A percentile compares a stretch with the other conserved stretches of the same genome.
Conservation (phyloP, 106 monocot genomes). For the Platanthera guangdongensis region DNA sequence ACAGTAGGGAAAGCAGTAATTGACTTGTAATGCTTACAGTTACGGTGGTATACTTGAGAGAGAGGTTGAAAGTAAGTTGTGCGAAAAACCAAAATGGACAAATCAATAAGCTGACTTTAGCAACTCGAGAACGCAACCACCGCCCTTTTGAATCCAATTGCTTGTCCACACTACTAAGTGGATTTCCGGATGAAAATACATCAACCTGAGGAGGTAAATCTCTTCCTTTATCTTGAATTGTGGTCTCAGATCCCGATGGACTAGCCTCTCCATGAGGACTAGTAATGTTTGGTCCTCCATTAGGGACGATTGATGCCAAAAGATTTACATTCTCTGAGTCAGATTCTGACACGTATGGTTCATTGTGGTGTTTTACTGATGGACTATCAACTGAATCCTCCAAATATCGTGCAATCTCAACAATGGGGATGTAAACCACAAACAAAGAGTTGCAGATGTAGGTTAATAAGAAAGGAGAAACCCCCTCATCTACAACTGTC, state of each 20-base stretch:
- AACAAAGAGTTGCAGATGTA: conserved; percentile 95
- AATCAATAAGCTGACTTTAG: conserved; percentile 75
- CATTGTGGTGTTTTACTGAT: conserved; percentile 16
- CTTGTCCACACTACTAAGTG: background rate
- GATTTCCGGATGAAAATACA: background rate
- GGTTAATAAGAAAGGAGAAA: conserved; percentile 85
- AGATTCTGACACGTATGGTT: conserved; percentile 4
- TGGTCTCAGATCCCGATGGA: background rate
- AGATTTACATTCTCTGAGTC: conserved; percentile 44
- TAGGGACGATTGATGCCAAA: conserved; percentile 18
- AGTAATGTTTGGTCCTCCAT: background rate
- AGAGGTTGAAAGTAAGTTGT: conserved; percentile 89
- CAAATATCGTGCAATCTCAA: conserved; percentile 51
- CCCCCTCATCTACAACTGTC: conserved; percentile 75
- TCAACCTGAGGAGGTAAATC: conserved; percentile 6
- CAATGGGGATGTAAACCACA: conserved; percentile 74
- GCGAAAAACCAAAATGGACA: conserved; percentile 97
- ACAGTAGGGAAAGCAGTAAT: background rate
- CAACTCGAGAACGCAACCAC: conserved; percentile 64
- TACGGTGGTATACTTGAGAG: conserved; percentile 91
- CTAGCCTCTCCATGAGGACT: conserved; percentile 9
- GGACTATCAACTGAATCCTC: conserved; percentile 41
- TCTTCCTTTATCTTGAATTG: conserved; percentile 1
- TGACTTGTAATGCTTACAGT: conserved; percentile 38
- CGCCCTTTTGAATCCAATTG: conserved; percentile 41